A percentile compares a stretch with the other conserved stretches of the same genome.
Evolutionary conservation across 352 stramenopile species (phyloP).

Genomic region (Globisporangium cylindrosporum): DNA sequence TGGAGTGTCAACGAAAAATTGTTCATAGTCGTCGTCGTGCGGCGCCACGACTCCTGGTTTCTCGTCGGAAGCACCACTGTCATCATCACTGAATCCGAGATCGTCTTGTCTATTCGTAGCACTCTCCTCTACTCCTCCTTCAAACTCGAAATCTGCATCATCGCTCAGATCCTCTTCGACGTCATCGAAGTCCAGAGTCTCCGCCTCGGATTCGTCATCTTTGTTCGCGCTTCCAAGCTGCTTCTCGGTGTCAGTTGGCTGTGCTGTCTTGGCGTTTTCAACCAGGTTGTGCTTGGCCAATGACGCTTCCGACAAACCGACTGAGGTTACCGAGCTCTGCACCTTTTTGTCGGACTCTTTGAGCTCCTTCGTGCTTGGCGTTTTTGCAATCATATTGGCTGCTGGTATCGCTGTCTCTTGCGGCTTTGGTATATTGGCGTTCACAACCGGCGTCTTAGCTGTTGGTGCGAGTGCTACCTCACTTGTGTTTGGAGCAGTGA

Average conservation of each 20-base stretch:
- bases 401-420: background rate
- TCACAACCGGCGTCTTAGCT: background rate
- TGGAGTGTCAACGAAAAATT: conserved; percentile 17
- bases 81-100: conserved; percentile 28
- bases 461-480: background rate
- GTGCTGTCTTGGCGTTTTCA: background rate
- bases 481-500: background rate
- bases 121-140: background rate
- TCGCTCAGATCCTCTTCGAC: conserved; percentile 7
- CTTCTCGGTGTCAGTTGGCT: background rate
- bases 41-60: background rate
- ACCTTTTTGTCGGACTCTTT: background rate
- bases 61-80: conserved; percentile 29
- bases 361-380: background rate
- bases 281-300: conserved; percentile 3
- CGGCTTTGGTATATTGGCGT: background rate
- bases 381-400: background rate
- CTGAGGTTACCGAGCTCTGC: background rate
- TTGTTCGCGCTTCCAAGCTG: background rate
- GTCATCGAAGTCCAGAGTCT: conserved; percentile 16
- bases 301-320: conserved; percentile 4
- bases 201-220: conserved; percentile 12
- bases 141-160: conserved; percentile 8
- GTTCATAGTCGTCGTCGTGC: conserved; percentile 17
- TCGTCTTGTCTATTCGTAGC: conserved; percentile 9